Conservation (phyloP, 2,329 filamentous ascomycete genomes). For the Trichoderma sp. region DNA sequence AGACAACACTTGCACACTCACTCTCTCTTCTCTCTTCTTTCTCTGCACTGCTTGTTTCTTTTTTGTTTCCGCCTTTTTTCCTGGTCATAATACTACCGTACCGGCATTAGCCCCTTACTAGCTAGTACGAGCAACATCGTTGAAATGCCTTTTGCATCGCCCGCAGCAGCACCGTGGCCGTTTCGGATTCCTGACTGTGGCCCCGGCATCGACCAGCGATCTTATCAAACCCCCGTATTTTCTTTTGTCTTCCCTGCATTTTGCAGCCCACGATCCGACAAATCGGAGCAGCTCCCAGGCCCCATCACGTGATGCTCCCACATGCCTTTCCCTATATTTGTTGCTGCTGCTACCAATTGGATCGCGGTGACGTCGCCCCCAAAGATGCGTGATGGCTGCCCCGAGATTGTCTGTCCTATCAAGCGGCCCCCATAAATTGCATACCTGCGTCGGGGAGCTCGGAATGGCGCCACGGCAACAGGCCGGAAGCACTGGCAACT, state of each 20-base stretch:
- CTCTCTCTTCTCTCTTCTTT: neutral
- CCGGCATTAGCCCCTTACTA: neutral
- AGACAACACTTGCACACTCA: neutral
- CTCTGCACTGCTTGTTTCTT: neutral
- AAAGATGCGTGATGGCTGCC: neutral
- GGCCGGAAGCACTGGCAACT: neutral
- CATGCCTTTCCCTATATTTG: neutral
- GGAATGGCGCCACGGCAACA: neutral
- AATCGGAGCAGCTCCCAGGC: conserved; percentile 8
- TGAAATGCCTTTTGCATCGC: neutral
- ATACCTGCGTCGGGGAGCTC: conserved; percentile 3
- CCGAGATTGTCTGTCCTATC: neutral
- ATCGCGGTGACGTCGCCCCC: neutral
- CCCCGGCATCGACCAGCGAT: neutral
- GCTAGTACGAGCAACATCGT: neutral
- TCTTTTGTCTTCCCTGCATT: neutral
- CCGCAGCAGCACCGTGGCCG: conserved; percentile 12
- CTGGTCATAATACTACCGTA: neutral
- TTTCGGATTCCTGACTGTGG: conserved; percentile 1
- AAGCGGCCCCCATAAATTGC: neutral
- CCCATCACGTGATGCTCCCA: neutral
- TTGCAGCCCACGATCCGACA: neutral
- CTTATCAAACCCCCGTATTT: conserved; percentile 1
- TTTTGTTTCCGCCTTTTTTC: neutral
- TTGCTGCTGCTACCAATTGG: neutral